Percentiles rank a stretch among this genome's conserved stretches.
phyloP scores from a whole-genome alignment of 129 eudicot species.

The Helianthus tuberosus region DNA sequence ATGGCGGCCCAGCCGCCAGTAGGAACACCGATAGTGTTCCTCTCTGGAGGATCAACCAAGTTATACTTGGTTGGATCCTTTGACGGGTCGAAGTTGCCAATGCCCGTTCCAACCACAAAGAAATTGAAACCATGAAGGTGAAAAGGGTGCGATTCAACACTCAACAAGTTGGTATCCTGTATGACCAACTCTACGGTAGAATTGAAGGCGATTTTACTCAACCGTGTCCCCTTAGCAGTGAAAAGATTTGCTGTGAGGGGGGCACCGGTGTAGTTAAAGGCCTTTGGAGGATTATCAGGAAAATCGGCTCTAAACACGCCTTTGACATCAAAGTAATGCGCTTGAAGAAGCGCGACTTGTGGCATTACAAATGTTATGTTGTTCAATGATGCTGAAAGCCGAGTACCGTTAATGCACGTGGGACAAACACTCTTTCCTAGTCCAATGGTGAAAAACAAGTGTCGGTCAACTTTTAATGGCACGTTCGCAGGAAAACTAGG shows the following conservation, averaged over 20 bases:
- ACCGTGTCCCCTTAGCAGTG: conserved; percentile 45
- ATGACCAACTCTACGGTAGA: conserved; percentile 65
- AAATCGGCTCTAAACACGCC: conserved; percentile 57
- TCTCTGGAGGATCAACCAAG: conserved; percentile 74
- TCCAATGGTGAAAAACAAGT: conserved; percentile 57
- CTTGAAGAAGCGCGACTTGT: conserved; percentile 48
- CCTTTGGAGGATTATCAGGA: conserved; percentile 54
- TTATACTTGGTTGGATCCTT: conserved; percentile 61
- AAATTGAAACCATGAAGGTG: conserved; percentile 75
- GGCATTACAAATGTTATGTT: conserved; percentile 70
- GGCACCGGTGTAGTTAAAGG: conserved; percentile 66
- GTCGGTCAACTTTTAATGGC: conserved; percentile 51
- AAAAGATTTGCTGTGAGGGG: conserved; percentile 57
- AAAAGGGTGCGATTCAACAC: conserved; percentile 70
- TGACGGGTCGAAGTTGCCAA: conserved; percentile 53
- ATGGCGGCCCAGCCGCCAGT: conserved; percentile 81
- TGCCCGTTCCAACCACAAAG: conserved; percentile 63
- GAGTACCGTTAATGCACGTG: conserved; percentile 48
- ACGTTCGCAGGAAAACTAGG: conserved; percentile 59
- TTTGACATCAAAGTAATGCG: conserved; percentile 49
- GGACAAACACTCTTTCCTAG: conserved; percentile 53
- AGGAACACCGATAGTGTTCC: conserved; percentile 70
- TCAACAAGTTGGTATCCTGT: conserved; percentile 55
- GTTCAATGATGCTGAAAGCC: conserved; percentile 64
- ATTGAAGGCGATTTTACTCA: conserved; percentile 48